These are phyloP conservation scores for Fusarium veterinarium DNA, from an alignment of 2,329 filamentous ascomycete species.

Conservation along the genomic window DNA sequence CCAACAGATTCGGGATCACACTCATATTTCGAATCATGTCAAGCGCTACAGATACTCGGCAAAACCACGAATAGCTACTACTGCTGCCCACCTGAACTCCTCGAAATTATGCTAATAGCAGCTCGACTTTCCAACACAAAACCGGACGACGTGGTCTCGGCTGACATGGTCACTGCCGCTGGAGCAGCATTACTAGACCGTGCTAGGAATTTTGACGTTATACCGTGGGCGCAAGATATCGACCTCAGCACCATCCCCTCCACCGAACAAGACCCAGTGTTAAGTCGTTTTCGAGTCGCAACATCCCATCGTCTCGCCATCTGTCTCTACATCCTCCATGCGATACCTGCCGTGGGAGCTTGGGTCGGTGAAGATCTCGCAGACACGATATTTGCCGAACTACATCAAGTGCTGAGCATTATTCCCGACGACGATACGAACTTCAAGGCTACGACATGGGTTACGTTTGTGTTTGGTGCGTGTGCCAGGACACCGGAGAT, in stretches of 20 bases:
- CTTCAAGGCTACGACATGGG: constrained; percentile 68
- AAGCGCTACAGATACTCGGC: constrained; percentile 53
- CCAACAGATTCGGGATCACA: constrained; percentile 47
- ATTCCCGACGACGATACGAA: constrained; percentile 62
- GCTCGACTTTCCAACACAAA: constrained; percentile 53
- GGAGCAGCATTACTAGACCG: constrained; percentile 51
- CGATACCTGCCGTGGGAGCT: constrained; percentile 46
- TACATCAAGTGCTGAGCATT: constrained; percentile 59
- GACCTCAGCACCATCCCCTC: constrained; percentile 50
- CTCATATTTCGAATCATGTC: constrained; percentile 51
- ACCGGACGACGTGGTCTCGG: constrained; percentile 43
- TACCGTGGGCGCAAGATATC: constrained; percentile 54
- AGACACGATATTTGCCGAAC: constrained; percentile 55
- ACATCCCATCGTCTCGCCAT: constrained; percentile 57
- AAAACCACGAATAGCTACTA: constrained; percentile 59
- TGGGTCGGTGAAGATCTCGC: constrained; percentile 45
- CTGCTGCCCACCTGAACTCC: constrained; percentile 58
- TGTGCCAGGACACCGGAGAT: constrained; percentile 57
- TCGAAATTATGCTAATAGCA: constrained; percentile 58
- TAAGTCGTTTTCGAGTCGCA: constrained; percentile 55
- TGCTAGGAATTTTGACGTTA: constrained; percentile 55
- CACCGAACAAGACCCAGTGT: constrained; percentile 49
- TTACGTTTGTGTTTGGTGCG: constrained; percentile 66
- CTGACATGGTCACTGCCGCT: constrained; percentile 45
- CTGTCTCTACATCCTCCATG: constrained; percentile 60